phyloP scores from a whole-genome alignment of 31 red algal species.

The Odonthalia washingtoniensis region DNA sequence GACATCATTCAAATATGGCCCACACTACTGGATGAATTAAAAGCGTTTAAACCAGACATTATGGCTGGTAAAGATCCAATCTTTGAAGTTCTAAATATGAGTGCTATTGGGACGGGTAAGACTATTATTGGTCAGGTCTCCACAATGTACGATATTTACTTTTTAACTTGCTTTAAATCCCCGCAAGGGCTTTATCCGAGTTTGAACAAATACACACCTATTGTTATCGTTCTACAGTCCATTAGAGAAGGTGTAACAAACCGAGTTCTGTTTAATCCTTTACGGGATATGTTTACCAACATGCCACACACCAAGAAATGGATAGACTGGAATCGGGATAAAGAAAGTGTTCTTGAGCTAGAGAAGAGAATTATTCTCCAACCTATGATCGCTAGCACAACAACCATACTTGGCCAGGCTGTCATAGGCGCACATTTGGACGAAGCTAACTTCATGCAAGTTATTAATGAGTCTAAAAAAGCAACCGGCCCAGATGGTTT shows the following conservation, averaged over 20 bases:
- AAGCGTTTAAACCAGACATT: conserved; percentile 6
- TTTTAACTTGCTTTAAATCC: neutral
- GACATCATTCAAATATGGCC: conserved; percentile 14
- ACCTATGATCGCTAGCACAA: neutral
- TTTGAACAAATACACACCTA: conserved; percentile 8
- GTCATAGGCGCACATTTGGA: conserved; percentile 10
- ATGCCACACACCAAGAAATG: neutral
- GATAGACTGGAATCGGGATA: neutral
- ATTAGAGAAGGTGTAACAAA: neutral
- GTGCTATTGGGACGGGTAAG: conserved; percentile 18
- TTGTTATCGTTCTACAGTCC: conserved; percentile 2
- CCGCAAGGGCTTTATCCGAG: neutral
- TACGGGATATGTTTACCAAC: neutral
- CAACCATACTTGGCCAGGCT: neutral
- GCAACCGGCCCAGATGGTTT: neutral
- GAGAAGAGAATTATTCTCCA: conserved; percentile 1
- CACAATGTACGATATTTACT: neutral
- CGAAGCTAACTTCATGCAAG: conserved; percentile 20
- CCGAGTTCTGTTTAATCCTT: conserved; percentile 10
- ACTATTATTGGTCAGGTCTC: neutral
- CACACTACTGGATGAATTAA: neutral
- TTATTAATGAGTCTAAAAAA: conserved; percentile 4
- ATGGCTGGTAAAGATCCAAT: neutral
- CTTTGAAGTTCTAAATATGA: neutral
- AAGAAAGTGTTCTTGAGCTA: conserved; percentile 6